Conservation (phyloP, 805 yeast genomes). For the Saturnispora halmiae region DNA sequence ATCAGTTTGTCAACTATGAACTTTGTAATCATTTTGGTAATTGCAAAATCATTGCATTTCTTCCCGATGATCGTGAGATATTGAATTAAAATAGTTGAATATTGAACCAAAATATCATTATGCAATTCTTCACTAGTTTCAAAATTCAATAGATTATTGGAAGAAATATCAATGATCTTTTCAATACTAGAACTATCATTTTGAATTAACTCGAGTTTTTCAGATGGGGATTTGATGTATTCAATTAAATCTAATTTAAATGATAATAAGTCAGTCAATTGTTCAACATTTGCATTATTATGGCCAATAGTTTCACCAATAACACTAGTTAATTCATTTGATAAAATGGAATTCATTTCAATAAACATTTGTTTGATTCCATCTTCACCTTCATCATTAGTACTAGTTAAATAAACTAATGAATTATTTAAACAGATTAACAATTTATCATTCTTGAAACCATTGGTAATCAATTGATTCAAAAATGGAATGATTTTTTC, state of each 20-base stretch:
- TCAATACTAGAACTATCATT: not conserved
- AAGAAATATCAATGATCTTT: not conserved
- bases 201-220: not conserved
- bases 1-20: conserved; percentile 23
- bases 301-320: not conserved
- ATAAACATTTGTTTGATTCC: conserved; percentile 7
- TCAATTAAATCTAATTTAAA: conserved; percentile 4
- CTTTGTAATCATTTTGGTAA: conserved; percentile 18
- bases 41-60: conserved; percentile 12
- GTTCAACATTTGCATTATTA: conserved; percentile 2
- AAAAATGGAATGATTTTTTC: conserved; percentile 26
- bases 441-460: conserved; percentile 45
- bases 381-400: conserved; percentile 22
- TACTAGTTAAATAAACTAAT: conserved; percentile 28
- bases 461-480: conserved; percentile 31
- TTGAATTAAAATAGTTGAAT: conserved; percentile 18
- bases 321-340: not conserved
- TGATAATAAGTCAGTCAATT: conserved; percentile 4
- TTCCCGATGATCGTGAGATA: conserved; percentile 24
- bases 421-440: conserved; percentile 65
- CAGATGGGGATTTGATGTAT: not conserved
- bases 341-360: conserved; percentile 1
- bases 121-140: conserved; percentile 1
- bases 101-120: conserved; percentile 14
- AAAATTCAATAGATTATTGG: not conserved